phyloP scores from a whole-genome alignment of 75 land plant genomes.

The Cupressus sempervirens region DNA sequence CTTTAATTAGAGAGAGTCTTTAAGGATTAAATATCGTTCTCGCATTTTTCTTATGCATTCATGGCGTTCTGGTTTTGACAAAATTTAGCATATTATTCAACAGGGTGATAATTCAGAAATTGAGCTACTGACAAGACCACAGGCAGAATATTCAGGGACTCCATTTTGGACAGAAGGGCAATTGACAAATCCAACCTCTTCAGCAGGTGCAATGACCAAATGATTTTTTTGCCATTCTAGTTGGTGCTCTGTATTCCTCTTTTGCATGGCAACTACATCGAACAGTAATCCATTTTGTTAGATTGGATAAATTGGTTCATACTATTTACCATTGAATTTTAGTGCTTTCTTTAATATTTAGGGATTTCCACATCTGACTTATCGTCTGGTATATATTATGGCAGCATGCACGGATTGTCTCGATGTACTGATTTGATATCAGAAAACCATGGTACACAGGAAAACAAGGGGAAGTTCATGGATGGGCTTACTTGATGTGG shows the following conservation, averaged over 20 bases:
- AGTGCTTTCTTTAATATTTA: not conserved
- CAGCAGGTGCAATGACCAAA: not conserved
- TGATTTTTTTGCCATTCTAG: not conserved
- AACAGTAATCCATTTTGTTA: not conserved
- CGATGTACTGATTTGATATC: not conserved
- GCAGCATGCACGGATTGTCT: not conserved
- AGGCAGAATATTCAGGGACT: not conserved
- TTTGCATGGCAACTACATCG: not conserved
- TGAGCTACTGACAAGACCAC: not conserved
- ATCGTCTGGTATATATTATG: not conserved
- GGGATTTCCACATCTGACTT: not conserved
- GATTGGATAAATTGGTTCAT: not conserved
- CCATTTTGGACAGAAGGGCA: not conserved
- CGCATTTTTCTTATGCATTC: not conserved
- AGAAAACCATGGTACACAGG: not conserved
- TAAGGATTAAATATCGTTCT: not conserved
- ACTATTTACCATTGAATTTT: not conserved
- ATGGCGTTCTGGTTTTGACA: not conserved
- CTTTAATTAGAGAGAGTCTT: not conserved
- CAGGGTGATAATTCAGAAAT: not conserved
- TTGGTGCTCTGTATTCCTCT: not conserved
- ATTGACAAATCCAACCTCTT: not conserved
- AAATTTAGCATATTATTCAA: not conserved
- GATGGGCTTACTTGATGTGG: constrained; percentile 22
- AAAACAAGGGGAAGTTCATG: constrained; percentile 6